Conservation (phyloP, 108 stramenopile genomes). For the Cyclotella kingstonii region DNA sequence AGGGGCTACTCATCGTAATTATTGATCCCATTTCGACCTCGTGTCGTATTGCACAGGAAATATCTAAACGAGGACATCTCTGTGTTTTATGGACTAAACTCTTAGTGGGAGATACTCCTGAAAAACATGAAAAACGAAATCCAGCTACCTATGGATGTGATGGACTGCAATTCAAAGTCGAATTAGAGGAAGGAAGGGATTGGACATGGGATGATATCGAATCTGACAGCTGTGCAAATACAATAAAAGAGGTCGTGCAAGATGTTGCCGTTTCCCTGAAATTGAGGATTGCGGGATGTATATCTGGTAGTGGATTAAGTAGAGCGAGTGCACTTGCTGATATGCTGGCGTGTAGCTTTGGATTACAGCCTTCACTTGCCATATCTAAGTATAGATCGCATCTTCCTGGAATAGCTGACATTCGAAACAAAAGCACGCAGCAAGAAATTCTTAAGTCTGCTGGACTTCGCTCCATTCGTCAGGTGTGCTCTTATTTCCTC, state of each 20-base stretch:
- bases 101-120: conserved; percentile 23
- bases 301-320: conserved; percentile 73
- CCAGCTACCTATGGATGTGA: conserved; percentile 1
- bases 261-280: conserved; percentile 38
- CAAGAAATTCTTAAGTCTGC: conserved; percentile 57
- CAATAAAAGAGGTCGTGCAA: conserved; percentile 22
- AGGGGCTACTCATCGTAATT: not conserved
- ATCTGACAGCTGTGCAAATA: conserved; percentile 13
- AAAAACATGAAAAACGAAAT: not conserved
- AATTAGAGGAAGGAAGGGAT: conserved; percentile 16
- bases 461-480: conserved; percentile 73
- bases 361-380: conserved; percentile 37
- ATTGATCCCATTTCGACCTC: conserved; percentile 45
- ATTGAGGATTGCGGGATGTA: conserved; percentile 43
- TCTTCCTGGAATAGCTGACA: conserved; percentile 4
- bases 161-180: conserved; percentile 11
- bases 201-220: conserved; percentile 17
- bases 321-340: conserved; percentile 63
- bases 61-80: conserved; percentile 61
- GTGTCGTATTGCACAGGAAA: conserved; percentile 65
- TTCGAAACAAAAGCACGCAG: conserved; percentile 48
- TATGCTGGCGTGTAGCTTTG: conserved; percentile 47
- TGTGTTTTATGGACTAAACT: conserved; percentile 57
- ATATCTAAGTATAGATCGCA: conserved; percentile 6
- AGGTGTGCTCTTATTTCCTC: conserved; percentile 36